Percentiles rank a stretch among this genome's conserved stretches.
Conservation (phyloP, 139 green algal genomes). For the Chlamydomonas sphaeroides region DNA sequence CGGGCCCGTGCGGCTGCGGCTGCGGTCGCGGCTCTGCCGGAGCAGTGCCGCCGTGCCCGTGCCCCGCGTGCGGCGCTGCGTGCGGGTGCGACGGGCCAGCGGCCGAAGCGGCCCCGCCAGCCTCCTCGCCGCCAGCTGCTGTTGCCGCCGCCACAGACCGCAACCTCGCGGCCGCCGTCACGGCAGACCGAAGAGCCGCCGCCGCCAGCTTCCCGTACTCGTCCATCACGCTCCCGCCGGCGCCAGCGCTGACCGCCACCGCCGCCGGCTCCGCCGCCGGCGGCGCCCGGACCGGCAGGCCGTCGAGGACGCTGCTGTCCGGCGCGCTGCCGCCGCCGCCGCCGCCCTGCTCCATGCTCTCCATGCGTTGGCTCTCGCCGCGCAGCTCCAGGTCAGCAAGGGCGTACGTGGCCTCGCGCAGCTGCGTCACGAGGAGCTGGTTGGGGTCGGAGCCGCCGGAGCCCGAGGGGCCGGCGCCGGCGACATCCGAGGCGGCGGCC, state of each 20-base stretch:
- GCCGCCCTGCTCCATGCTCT: background rate
- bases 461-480: no score
- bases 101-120: no score
- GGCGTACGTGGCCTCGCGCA: constrained; percentile 43
- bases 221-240: constrained; percentile 3
- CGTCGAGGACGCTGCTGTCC: no score
- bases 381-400: constrained; percentile 40
- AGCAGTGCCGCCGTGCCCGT: no score
- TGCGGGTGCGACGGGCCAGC: no score
- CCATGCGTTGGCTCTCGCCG: background rate
- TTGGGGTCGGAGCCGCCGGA: no score
- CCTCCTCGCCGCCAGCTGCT: no score
- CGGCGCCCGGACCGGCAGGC: background rate
- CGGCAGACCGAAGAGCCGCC: constrained; percentile 9
- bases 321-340: no score
- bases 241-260: background rate
- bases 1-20: background rate
- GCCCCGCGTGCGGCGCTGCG: no score
- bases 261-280: background rate
- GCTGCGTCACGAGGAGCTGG: constrained; percentile 21
- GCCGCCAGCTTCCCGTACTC: background rate
- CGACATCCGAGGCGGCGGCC: constrained; percentile 24
- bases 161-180: no score
- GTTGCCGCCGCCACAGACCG: no score
- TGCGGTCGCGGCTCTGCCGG: background rate